Conservation (phyloP, 2,329 filamentous ascomycete species). For the Aspergillus unguis region DNA sequence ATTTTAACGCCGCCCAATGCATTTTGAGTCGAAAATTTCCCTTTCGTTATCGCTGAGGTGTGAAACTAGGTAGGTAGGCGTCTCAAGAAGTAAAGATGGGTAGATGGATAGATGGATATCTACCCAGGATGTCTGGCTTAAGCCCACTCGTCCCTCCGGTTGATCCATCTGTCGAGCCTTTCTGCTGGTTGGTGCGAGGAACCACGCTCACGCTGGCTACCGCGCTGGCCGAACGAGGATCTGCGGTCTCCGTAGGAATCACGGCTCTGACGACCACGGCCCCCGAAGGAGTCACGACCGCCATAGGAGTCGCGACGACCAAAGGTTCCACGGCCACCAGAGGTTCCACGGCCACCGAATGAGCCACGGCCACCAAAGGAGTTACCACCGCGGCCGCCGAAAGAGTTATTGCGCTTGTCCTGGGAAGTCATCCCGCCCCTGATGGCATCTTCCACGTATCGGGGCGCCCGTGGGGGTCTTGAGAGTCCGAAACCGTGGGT, state of each 20-base stretch:
- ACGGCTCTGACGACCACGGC: background rate
- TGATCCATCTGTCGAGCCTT: background rate
- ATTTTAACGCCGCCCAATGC: conserved; percentile 6
- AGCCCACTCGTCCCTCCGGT: conserved; percentile 1
- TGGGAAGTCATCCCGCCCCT: background rate
- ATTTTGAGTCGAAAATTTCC: background rate
- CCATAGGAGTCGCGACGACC: background rate
- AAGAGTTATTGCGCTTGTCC: background rate
- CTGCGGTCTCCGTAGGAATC: no score
- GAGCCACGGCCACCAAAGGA: background rate
- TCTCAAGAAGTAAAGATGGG: background rate
- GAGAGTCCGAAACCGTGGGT: conserved; percentile 34
- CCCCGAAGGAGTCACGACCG: background rate
- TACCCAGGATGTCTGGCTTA: background rate
- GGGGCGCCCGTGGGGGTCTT: background rate
- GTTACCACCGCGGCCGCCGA: background rate
- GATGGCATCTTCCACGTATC: background rate
- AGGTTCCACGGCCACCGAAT: background rate
- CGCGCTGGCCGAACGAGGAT: no score
- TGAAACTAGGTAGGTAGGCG: no score
- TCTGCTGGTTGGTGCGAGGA: background rate
- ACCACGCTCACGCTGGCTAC: background rate
- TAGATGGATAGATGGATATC: no score
- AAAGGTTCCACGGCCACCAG: no score
- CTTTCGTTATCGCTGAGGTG: background rate